phyloP scores from a whole-genome alignment of 257 asterid genomes.

The Striga asiatica region DNA sequence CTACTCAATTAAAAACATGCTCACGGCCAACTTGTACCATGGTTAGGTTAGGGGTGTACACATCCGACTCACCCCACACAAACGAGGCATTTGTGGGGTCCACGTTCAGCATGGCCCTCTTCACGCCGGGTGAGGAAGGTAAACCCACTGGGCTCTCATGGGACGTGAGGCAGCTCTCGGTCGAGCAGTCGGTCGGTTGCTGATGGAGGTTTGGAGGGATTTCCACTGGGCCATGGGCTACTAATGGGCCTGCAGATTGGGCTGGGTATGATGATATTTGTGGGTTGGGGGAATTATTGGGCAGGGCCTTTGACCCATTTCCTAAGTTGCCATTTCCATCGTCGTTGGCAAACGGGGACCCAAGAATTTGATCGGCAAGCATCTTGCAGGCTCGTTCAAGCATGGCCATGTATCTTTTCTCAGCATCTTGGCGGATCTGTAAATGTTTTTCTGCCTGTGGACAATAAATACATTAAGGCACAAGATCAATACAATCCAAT shows the following conservation, averaged over 20 bases:
- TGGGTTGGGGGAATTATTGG: conserved; percentile 16
- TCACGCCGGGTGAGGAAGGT: conserved; percentile 41
- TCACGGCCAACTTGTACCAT: conserved; percentile 27
- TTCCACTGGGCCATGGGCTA: conserved; percentile 23
- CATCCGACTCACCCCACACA: conserved; percentile 43
- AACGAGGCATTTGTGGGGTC: conserved; percentile 37
- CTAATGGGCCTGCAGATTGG: conserved; percentile 26
- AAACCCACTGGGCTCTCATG: conserved; percentile 56
- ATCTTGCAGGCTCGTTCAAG: conserved; percentile 69
- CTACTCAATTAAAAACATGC: too few species aligned
- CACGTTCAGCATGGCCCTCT: conserved; percentile 31
- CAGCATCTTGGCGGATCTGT: conserved; percentile 76
- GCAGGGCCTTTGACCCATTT: conserved; percentile 21
- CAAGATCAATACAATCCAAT: background rate
- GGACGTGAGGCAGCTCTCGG: conserved; percentile 76
- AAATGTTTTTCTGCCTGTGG: conserved; percentile 75
- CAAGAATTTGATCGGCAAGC: conserved; percentile 67
- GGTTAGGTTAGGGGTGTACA: conserved; percentile 29
- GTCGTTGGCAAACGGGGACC: conserved; percentile 28
- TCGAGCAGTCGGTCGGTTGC: conserved; percentile 42
- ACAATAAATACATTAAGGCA: conserved; percentile 2
- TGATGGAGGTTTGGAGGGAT: conserved; percentile 36
- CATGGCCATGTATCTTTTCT: conserved; percentile 62
- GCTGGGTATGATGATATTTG: conserved; percentile 27
- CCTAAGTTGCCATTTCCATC: conserved; percentile 32